Evolutionary conservation across 768 basidiomycete species (phyloP), one percentile per base, ranked within the genome.

Genomic region (Sistotremastrum niveocremeum): DNA sequence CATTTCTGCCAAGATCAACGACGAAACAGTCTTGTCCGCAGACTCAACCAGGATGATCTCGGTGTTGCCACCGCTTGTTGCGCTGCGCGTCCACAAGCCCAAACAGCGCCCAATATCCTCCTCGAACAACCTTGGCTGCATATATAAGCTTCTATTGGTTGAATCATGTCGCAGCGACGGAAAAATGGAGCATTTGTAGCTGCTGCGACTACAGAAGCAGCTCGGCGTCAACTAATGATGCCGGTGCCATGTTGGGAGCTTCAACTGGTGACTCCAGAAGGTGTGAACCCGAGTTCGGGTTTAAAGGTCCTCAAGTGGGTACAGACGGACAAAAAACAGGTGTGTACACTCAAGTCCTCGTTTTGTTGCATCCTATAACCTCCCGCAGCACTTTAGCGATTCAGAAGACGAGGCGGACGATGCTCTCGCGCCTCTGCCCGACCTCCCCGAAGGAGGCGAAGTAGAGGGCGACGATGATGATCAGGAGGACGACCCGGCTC

Each of bases 181-280:
- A 77, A 82, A 59, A 81, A 86, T 43, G 84, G 84, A 5, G 39
- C 47, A 30, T 48, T 48, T 28, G 77, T 87, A 50, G 83, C 78
- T 56, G 69, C 71, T 28, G 80, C 82, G 41, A 81, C 80, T 42
- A 81, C 83, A 3, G 84, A 88, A 60, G 82, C 83, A 41, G 84
- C 84, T 34, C 73, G 84, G 36, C 73, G 84, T 49, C 81, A 85
- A 61, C 68, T 87, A n/a, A 86, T 88, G 81, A 83, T 84, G 56
- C 86, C 86, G 5, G 86, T 88, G n/a, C 74, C 71, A 30, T 84
- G 79, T 52, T 90, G 85, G 86, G 84, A 88, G 63, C 84, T 81
- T 63, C 66, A 70, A 34, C 84, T 83, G 83, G 67, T 74, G 7
- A 60, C 69, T 8, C 74, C 80, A 34, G 79, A 79, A 47, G 68